Conservation (phyloP, 257 asterid genomes). For the Jasminum sambac region DNA sequence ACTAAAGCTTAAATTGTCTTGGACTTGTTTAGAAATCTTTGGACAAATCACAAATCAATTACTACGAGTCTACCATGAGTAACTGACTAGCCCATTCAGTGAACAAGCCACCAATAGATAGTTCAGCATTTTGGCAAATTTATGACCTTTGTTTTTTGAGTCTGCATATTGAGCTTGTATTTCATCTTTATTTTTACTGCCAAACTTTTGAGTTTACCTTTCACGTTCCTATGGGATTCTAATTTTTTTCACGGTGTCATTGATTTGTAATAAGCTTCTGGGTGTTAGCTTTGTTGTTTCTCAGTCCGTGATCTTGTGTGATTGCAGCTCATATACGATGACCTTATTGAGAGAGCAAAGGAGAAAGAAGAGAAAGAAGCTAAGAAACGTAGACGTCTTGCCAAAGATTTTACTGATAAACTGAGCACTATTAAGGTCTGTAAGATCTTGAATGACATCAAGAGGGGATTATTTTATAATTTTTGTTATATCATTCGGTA, state of each 20-base stretch:
- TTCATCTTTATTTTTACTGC: not conserved
- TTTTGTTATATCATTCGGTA: not conserved
- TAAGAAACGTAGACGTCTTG: slow-evolving; percentile 84
- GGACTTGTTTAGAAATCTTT: not conserved
- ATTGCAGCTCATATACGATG: slow-evolving; percentile 79
- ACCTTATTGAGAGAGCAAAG: slow-evolving; percentile 87
- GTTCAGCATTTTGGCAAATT: slow-evolving; percentile 1
- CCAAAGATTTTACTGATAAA: slow-evolving; percentile 77
- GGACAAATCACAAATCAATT: not conserved
- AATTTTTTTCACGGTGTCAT: slow-evolving; percentile 3
- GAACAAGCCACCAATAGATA: not conserved
- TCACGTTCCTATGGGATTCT: slow-evolving; percentile 7
- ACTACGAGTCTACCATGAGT: not conserved
- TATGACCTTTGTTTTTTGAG: not conserved
- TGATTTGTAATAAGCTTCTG: slow-evolving; percentile 1
- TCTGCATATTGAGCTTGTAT: slow-evolving; percentile 9
- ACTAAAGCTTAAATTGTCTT: not conserved
- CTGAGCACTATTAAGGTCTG: slow-evolving; percentile 71
- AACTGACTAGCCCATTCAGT: not conserved
- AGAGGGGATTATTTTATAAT: not conserved
- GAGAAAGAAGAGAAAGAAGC: slow-evolving; percentile 97
- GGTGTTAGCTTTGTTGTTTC: slow-evolving; percentile 10
- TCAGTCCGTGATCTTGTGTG: slow-evolving; percentile 23
- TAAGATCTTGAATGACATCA: slow-evolving; percentile 25
- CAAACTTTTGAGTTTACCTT: not conserved